phyloP scores from a whole-genome alignment of 352 stramenopile genomes.

The Globisporangium okanoganense region DNA sequence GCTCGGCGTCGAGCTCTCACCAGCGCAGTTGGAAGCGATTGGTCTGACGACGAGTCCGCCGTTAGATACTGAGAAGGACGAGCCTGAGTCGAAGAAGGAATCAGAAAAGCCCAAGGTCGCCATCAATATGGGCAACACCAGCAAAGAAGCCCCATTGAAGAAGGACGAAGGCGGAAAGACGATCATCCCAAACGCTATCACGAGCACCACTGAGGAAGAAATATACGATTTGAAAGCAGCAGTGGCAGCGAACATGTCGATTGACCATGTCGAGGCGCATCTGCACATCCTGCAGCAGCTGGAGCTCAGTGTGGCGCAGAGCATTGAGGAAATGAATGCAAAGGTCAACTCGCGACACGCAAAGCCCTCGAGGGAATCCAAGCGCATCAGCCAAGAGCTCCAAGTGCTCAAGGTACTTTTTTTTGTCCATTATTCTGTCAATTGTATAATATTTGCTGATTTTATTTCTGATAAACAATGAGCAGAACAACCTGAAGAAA shows the following conservation, averaged over 20 bases:
- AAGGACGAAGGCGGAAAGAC: not conserved
- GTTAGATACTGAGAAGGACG: not conserved
- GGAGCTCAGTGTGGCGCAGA: conserved; percentile 62
- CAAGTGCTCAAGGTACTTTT: conserved; percentile 23
- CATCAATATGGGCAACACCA: not conserved
- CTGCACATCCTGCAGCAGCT: conserved; percentile 71
- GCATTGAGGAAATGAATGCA: conserved; percentile 43
- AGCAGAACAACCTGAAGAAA: conserved; percentile 61
- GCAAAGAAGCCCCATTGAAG: not conserved
- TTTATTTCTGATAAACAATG: not conserved
- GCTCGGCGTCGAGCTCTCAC: conserved; percentile 12
- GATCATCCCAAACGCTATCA: not conserved
- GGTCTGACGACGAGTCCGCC: conserved; percentile 5
- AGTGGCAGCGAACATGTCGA: conserved; percentile 43
- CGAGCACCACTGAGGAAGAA: not conserved
- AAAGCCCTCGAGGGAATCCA: conserved; percentile 22
- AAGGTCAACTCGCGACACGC: conserved; percentile 24
- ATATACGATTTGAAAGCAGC: not conserved
- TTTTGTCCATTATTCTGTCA: not conserved
- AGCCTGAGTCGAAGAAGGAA: not conserved
- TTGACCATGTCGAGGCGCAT: conserved; percentile 75
- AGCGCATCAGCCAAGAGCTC: conserved; percentile 38
- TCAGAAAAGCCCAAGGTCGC: not conserved
- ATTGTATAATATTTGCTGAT: not conserved
- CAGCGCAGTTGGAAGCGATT: conserved; percentile 14